Percentiles rank a stretch among this genome's conserved stretches.
Evolutionary conservation across 306 rosid species (phyloP).

Genomic region (Cyamopsis tetragonoloba): DNA sequence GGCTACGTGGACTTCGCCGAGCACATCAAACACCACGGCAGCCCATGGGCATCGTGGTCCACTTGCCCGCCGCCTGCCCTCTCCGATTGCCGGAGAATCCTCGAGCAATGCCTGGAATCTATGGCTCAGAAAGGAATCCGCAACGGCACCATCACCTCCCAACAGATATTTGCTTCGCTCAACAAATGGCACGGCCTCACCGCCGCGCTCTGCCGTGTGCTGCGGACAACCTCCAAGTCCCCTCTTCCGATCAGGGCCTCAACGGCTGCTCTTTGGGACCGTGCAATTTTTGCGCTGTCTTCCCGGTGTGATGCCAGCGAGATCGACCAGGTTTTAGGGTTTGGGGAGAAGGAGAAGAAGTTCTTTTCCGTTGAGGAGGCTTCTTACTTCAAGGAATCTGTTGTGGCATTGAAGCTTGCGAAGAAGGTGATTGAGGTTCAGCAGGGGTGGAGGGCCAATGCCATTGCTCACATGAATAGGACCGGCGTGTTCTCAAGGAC

Average conservation of each 20-base stretch:
- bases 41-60: slow-evolving; percentile 86
- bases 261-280: slow-evolving; percentile 65
- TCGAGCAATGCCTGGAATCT: slow-evolving; percentile 73
- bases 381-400: slow-evolving; percentile 65
- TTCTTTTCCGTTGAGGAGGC: slow-evolving; percentile 63
- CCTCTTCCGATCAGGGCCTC: slow-evolving; percentile 37
- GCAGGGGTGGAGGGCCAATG: slow-evolving; percentile 68
- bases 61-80: slow-evolving; percentile 53
- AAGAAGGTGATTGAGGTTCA: slow-evolving; percentile 66
- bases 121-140: slow-evolving; percentile 67
- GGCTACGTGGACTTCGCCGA: slow-evolving; percentile 89
- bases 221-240: slow-evolving; percentile 28
- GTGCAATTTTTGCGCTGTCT: slow-evolving; percentile 51
- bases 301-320: slow-evolving; percentile 50
- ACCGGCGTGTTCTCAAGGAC: slow-evolving; percentile 60
- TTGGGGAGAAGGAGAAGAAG: slow-evolving; percentile 40
- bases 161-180: slow-evolving; percentile 58
- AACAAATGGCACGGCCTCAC: slow-evolving; percentile 67
- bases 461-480: slow-evolving; percentile 66
- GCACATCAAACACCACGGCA: slow-evolving; percentile 46
- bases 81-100: slow-evolving; percentile 50
- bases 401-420: slow-evolving; percentile 67
- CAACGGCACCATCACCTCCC: slow-evolving; percentile 64
- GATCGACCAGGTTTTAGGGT: slow-evolving; percentile 49
- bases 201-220: slow-evolving; percentile 45